Evolutionary conservation across 192 early-diverging fungal genomes (phyloP).

Genomic region (Coemansia sp.): DNA sequence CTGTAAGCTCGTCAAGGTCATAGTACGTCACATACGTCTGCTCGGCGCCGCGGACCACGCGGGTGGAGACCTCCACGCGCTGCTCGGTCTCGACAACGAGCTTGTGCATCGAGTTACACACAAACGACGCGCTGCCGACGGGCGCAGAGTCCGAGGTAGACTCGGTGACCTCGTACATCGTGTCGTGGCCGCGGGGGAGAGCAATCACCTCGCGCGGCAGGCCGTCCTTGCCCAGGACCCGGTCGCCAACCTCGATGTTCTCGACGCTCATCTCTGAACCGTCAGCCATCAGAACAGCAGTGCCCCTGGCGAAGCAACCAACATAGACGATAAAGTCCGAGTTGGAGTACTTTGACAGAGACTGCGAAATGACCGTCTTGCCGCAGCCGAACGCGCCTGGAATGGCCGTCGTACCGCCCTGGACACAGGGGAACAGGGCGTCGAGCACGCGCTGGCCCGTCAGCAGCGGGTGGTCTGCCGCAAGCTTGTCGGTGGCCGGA

Average conservation of each 20-base stretch:
- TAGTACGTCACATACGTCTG: constrained; percentile 17
- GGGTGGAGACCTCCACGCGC: background rate
- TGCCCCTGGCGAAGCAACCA: constrained; percentile 59
- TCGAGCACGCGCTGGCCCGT: constrained; percentile 99
- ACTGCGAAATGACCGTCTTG: constrained; percentile 99
- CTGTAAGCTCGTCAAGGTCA: constrained; percentile 1
- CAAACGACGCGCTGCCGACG: constrained; percentile 12
- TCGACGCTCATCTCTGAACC: constrained; percentile 24
- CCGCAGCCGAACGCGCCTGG: constrained; percentile 99
- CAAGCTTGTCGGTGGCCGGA: constrained; percentile 89
- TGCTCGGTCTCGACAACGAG: constrained; percentile 35
- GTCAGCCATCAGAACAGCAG: constrained; percentile 62
- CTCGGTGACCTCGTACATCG: constrained; percentile 32
- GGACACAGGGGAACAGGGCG: constrained; percentile 97
- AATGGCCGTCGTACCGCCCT: constrained; percentile 99
- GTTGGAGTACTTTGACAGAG: constrained; percentile 99
- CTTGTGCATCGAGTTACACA: constrained; percentile 34
- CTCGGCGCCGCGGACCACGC: background rate
- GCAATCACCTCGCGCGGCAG: constrained; percentile 35
- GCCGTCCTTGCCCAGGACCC: constrained; percentile 40
- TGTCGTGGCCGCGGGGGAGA: constrained; percentile 36
- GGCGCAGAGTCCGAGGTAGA: background rate
- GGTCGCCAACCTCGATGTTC: constrained; percentile 21
- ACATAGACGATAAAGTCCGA: constrained; percentile 99
- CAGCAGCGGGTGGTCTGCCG: constrained; percentile 90